Evolutionary conservation across 2,329 filamentous ascomycete species (phyloP), one percentile per base, ranked within the genome.

Genomic region (Fusarium nygamai): DNA sequence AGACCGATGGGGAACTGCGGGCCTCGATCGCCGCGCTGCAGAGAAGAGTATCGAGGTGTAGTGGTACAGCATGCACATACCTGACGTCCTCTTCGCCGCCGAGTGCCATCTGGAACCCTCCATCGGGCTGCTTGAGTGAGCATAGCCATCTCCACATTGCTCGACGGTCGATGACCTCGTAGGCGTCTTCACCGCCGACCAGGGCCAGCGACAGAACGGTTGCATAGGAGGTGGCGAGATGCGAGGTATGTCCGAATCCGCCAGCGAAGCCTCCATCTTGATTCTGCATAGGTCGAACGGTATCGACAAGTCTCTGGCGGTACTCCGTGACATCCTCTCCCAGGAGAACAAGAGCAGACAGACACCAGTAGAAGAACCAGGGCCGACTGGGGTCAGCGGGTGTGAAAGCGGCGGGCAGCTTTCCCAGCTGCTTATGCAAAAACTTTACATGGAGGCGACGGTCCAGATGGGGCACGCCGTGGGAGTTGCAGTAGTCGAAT

Each of bases 331-430:
- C 86, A 80, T 98, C 94, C 80, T 95, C 90, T 54, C 94, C 95
- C 57, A 99, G 85, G 39, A 95, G 86, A 33, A 88, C 86, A 73
- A 99, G 86, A 6, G 90, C 94, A 39, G 92, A 90, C 61, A 98
- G 86, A 61, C 90, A 93, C 96, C 96, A 99, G 85, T 98, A 98
- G 73, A 98, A 88, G 79, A 98, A 89, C 96, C 96, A 99, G 16
- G 96, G 95, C 63, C 96, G 88, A 80, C 93, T 95, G 38, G 96
- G 92, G 85, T 99, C 96, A 75, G 95, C 90, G 56, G 88, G 88
- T 60, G 92, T 91, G 82, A 93, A 98, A 8, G 85, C 86, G 13
- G 88, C 84, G 1, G 96, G 94, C 69, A 97, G 90, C 56, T 85
- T 86, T 31, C 85, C 85, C 38, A 92, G 83, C 75, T 85, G 86